phyloP scores from a whole-genome alignment of 2,329 filamentous ascomycete species.

The Colletotrichum tofieldiae region DNA sequence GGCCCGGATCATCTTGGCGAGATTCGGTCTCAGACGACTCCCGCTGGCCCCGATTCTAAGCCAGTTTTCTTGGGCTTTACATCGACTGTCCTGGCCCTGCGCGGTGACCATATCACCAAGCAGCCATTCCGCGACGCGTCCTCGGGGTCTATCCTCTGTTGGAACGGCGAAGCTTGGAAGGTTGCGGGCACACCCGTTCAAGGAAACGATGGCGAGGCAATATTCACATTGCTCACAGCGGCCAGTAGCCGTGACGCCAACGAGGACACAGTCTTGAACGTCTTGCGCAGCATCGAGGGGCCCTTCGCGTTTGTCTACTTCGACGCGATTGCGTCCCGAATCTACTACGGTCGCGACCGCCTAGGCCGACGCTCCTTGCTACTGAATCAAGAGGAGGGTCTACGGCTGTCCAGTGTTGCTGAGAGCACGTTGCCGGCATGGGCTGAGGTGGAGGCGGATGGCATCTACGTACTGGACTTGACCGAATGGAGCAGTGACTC shows the following conservation, averaged over 20 bases:
- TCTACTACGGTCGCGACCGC: conserved; percentile 91
- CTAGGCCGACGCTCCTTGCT: conserved; percentile 90
- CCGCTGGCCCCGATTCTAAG: conserved; percentile 47
- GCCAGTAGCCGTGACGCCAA: conserved; percentile 53
- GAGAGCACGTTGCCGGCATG: conserved; percentile 70
- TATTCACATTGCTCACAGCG: conserved; percentile 74
- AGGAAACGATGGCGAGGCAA: conserved; percentile 83
- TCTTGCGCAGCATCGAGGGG: conserved; percentile 77
- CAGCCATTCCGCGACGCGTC: conserved; percentile 79
- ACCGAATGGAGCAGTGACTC: conserved; percentile 35
- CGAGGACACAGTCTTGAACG: conserved; percentile 61
- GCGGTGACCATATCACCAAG: conserved; percentile 78
- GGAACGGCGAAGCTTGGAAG: conserved; percentile 98
- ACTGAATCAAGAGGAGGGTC: conserved; percentile 60
- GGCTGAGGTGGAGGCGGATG: conserved; percentile 87
- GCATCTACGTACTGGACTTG: conserved; percentile 80
- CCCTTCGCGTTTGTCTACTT: conserved; percentile 93
- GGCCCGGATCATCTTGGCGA: conserved; percentile 73
- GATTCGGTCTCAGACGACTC: conserved; percentile 48
- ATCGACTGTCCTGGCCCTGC: conserved; percentile 92
- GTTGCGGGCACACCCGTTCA: conserved; percentile 70
- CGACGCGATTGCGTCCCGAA: conserved; percentile 71
- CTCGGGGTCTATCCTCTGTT: conserved; percentile 83
- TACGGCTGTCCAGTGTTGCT: conserved; percentile 81
- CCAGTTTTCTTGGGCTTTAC: conserved; percentile 73